These are phyloP conservation scores for Lactifluus rugatus DNA, from an alignment of 768 basidiomycete species.

Conservation along the genomic window DNA sequence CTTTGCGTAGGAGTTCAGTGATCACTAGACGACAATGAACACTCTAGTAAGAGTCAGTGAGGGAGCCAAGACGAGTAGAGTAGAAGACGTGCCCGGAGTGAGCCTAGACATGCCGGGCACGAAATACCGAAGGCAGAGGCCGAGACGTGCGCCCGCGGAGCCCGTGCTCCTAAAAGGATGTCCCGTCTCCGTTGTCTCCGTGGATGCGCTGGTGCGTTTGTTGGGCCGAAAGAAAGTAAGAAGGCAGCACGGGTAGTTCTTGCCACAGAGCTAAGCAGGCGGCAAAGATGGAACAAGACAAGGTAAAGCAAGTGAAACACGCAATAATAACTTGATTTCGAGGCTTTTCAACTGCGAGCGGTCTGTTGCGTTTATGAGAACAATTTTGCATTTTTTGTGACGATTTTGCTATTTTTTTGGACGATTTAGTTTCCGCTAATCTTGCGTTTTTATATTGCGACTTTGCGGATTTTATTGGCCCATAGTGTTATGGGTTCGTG, in stretches of 20 bases:
- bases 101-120: no score
- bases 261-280: neutral
- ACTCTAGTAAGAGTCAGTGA: no score
- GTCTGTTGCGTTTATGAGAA: neutral
- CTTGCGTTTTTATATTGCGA: neutral
- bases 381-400: neutral
- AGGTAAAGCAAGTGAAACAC: neutral
- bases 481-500: neutral
- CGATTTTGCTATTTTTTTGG: neutral
- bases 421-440: neutral
- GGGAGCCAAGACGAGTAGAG: neutral
- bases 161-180: neutral
- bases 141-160: neutral
- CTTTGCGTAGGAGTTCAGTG: no score
- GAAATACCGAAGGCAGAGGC: neutral
- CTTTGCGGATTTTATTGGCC: neutral
- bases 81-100: neutral
- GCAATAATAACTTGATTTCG: neutral
- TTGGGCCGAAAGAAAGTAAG: neutral
- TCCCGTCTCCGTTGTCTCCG: neutral
- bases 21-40: no score
- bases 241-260: neutral
- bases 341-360: neutral
- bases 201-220: neutral
- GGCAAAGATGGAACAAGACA: neutral